A percentile compares a stretch with the other conserved stretches of the same genome.
Conservation (phyloP, 768 basidiomycete species). For the Crucibulum laeve region DNA sequence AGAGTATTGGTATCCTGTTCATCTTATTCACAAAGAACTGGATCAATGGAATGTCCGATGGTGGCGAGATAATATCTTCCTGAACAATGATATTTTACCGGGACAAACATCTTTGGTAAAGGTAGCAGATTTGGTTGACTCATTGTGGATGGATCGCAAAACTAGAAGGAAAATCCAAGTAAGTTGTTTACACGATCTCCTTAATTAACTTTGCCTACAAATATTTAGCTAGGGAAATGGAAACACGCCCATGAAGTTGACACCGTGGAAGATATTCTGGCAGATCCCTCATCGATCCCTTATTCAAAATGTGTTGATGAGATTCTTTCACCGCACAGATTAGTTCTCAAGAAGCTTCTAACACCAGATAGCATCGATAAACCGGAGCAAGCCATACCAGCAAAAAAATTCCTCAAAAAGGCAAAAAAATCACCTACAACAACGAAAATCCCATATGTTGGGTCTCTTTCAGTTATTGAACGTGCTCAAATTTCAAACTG, state of each 20-base stretch:
- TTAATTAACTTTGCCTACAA: background rate
- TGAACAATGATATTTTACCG: too few relatives aligned
- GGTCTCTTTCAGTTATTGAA: slow-evolving; percentile 11
- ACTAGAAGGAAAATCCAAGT: slow-evolving; percentile 11
- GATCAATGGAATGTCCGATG: background rate
- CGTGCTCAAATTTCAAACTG: slow-evolving; percentile 18
- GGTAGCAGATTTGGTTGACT: too few relatives aligned
- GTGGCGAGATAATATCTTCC: background rate
- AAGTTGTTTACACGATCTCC: background rate
- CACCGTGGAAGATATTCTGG: slow-evolving; percentile 15
- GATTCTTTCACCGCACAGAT: slow-evolving; percentile 8
- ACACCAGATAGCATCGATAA: too few relatives aligned
- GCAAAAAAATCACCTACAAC: slow-evolving; percentile 3
- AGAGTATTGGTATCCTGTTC: too few relatives aligned
- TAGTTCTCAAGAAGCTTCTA: slow-evolving; percentile 7
- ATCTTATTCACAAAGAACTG: too few relatives aligned
- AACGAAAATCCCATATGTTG: slow-evolving; percentile 10
- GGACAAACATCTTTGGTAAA: too few relatives aligned
- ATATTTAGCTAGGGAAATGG: slow-evolving; percentile 20
- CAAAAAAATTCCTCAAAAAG: slow-evolving; percentile 6
- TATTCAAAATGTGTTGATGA: slow-evolving; percentile 13
- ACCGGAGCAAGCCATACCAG: slow-evolving; percentile 3
- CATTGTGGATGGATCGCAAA: slow-evolving; percentile 12
- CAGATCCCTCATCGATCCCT: slow-evolving; percentile 12
- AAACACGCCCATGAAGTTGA: slow-evolving; percentile 12